Evolutionary conservation across 306 rosid species (phyloP).

Genomic region (Medicago arabica): DNA sequence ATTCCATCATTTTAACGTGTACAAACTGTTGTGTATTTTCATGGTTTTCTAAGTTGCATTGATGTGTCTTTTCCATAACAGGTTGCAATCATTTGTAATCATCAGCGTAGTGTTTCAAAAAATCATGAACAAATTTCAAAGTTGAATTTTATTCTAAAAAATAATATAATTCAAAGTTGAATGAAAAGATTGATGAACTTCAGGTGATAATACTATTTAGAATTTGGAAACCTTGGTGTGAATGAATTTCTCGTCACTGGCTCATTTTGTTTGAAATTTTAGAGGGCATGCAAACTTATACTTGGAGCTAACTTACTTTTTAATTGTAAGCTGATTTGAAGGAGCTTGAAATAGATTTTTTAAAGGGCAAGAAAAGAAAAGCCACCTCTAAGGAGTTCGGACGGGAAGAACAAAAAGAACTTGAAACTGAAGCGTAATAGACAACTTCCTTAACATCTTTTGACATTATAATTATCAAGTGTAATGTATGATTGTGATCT

Average conservation of each 20-base stretch:
- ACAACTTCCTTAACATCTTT: constrained; percentile 20
- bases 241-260: constrained; percentile 23
- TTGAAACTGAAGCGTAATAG: constrained; percentile 74
- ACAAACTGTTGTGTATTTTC: constrained; percentile 4
- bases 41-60: constrained; percentile 30
- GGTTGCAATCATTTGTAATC: constrained; percentile 99
- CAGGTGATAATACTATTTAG: constrained; percentile 56
- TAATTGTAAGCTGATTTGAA: constrained; percentile 63
- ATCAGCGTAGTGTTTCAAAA: constrained; percentile 89
- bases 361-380: constrained; percentile 86
- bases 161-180: constrained; percentile 41
- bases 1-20: constrained; percentile 2
- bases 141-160: constrained; percentile 38
- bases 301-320: constrained; percentile 22
- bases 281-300: constrained; percentile 20
- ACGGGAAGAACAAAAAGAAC: constrained; percentile 73
- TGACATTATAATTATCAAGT: constrained; percentile 19
- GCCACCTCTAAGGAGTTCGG: constrained; percentile 74
- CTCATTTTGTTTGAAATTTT: constrained; percentile 28
- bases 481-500: constrained; percentile 27
- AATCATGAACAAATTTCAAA: constrained; percentile 79
- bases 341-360: constrained; percentile 82
- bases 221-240: constrained; percentile 12
- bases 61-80: constrained; percentile 46
- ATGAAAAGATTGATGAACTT: constrained; percentile 79